A percentile compares a stretch with the other conserved stretches of the same genome.
Conservation (phyloP, 2,329 filamentous ascomycete species). For the Colletotrichum chlorophyti region DNA sequence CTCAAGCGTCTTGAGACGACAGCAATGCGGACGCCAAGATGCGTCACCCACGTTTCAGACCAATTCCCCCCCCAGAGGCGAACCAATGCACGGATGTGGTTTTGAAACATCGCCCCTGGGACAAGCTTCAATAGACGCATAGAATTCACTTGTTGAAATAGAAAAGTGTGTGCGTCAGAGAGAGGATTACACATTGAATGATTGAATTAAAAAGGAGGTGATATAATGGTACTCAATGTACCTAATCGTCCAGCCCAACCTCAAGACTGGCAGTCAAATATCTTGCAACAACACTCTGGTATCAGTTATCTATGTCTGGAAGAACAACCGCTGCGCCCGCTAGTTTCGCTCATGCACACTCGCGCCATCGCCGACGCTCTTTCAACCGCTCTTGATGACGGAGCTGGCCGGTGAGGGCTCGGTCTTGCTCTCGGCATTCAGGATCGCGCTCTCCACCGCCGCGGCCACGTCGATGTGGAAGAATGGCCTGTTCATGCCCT, state of each 20-base stretch:
- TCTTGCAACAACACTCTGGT: conserved; percentile 21
- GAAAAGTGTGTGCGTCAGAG: too few relatives aligned
- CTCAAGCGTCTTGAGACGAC: background rate
- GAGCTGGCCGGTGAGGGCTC: conserved; percentile 19
- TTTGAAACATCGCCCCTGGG: background rate
- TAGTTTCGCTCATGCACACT: background rate
- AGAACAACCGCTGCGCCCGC: background rate
- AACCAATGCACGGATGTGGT: background rate
- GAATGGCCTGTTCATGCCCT: conserved; percentile 56
- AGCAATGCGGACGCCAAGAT: conserved; percentile 4
- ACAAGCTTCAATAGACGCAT: background rate
- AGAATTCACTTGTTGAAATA: accelerated
- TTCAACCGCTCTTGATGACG: conserved; percentile 24
- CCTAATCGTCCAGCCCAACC: too few relatives aligned
- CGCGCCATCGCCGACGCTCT: background rate
- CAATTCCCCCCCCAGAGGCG: background rate
- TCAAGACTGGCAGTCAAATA: background rate
- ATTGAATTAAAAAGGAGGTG: conserved; percentile 9
- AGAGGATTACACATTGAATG: too few relatives aligned
- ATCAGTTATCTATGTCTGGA: conserved; percentile 2
- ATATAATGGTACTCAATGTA: background rate
- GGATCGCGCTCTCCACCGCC: conserved; percentile 52
- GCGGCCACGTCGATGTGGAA: conserved; percentile 60
- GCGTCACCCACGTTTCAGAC: conserved; percentile 23
- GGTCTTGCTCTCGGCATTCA: conserved; percentile 37